A percentile compares a stretch with the other conserved stretches of the same genome.
phyloP scores from a whole-genome alignment of 208 protist species.

The Acanthamoeba lenticulata region DNA sequence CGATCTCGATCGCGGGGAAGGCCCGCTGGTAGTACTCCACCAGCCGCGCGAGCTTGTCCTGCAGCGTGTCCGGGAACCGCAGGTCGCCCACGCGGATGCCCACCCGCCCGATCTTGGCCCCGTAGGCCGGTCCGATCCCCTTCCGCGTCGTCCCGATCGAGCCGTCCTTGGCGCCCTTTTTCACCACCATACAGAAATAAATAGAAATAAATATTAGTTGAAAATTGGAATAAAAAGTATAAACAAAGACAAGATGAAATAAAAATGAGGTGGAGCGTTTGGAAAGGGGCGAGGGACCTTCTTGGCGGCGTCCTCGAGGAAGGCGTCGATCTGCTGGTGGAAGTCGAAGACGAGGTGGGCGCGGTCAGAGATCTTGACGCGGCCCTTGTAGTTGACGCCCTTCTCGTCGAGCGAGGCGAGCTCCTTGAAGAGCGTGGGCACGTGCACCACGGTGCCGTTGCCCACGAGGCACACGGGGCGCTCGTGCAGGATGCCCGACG shows the following conservation, averaged over 20 bases:
- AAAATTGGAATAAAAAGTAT: not conserved
- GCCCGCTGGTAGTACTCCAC: constrained; percentile 42
- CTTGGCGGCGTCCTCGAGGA: constrained; percentile 64
- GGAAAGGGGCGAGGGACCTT: no score
- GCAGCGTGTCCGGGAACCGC: constrained; percentile 74
- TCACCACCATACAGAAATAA: not conserved
- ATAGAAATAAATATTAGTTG: not conserved
- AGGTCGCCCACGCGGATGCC: constrained; percentile 85
- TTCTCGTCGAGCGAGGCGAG: constrained; percentile 77
- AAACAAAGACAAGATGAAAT: not conserved
- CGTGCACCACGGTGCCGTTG: constrained; percentile 86
- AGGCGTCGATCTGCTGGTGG: constrained; percentile 81
- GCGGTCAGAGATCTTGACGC: constrained; percentile 85
- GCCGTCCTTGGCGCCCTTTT: not conserved
- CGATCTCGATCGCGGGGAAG: constrained; percentile 22
- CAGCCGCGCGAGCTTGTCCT: constrained; percentile 71
- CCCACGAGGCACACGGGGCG: constrained; percentile 77
- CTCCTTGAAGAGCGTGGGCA: constrained; percentile 86
- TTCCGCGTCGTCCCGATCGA: constrained; percentile 80
- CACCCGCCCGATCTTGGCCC: constrained; percentile 70
- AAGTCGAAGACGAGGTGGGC: constrained; percentile 89
- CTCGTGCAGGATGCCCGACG: constrained; percentile 81
- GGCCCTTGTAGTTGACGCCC: constrained; percentile 76
- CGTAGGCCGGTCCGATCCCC: constrained; percentile 84
- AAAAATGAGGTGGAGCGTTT: no score